These are phyloP conservation scores for Posidonia oceanica DNA, from an alignment of 116 monocot species.

Conservation along the genomic window DNA sequence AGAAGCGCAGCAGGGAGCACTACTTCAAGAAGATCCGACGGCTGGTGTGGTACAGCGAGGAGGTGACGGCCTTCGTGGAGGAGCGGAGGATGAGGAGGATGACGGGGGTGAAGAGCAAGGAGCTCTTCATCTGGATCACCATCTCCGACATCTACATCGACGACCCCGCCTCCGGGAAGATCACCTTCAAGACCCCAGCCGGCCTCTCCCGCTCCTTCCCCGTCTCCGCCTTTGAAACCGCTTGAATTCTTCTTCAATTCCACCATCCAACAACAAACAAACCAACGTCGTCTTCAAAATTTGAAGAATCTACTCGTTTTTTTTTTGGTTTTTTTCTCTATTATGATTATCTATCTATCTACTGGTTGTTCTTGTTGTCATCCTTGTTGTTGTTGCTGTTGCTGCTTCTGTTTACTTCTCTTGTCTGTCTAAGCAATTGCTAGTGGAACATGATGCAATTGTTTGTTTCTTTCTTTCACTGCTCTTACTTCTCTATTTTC, in stretches of 20 bases:
- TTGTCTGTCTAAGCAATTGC: too few relatives aligned
- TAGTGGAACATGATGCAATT: too few relatives aligned
- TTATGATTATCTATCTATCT: too few relatives aligned
- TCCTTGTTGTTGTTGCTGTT: too few relatives aligned
- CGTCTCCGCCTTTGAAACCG: conserved; percentile 17
- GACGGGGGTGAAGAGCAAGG: conserved; percentile 22
- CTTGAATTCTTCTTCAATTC: not conserved
- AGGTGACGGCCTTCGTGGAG: conserved; percentile 26
- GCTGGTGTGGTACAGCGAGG: conserved; percentile 12
- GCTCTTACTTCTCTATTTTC: too few relatives aligned
- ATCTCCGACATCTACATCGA: conserved; percentile 22
- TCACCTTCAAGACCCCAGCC: conserved; percentile 25
- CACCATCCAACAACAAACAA: not conserved
- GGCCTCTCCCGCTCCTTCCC: conserved; percentile 27
- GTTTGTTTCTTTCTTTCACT: too few relatives aligned
- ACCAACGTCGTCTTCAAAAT: too few relatives aligned
- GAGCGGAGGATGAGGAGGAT: conserved; percentile 11
- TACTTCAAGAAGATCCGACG: conserved; percentile 12
- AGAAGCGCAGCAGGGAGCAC: conserved; percentile 16
- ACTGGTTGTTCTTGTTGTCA: too few relatives aligned
- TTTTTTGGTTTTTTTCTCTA: too few relatives aligned
- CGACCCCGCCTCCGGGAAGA: conserved; percentile 8
- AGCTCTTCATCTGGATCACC: conserved; percentile 19
- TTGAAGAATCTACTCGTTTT: too few relatives aligned
- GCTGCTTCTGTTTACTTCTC: too few relatives aligned